These are phyloP conservation scores for Cucurbitaria berberidis DNA, from an alignment of 2,329 filamentous ascomycete species.

Conservation along the genomic window DNA sequence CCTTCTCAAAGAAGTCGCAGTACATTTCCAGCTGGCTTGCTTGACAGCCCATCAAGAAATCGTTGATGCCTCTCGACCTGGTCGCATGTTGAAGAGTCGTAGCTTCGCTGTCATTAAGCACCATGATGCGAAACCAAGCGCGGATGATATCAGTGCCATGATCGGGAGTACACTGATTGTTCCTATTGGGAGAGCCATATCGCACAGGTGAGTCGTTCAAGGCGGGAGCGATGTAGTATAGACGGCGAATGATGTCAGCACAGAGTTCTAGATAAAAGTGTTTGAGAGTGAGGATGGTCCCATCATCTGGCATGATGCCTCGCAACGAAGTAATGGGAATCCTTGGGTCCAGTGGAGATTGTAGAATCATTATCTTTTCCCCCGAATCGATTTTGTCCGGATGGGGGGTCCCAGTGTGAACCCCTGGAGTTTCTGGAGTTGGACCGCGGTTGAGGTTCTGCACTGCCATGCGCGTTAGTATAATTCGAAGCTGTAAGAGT, in stretches of 20 bases:
- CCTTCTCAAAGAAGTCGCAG: constrained; percentile 40
- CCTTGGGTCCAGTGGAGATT: constrained; percentile 16
- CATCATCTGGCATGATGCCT: constrained; percentile 23
- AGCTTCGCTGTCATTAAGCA: constrained; percentile 38
- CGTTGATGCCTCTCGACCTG: constrained; percentile 27
- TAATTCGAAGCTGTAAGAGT: background rate
- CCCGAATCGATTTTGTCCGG: background rate
- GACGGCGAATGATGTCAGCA: constrained; percentile 13
- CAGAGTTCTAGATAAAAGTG: constrained; percentile 25
- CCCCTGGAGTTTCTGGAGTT: constrained; percentile 10
- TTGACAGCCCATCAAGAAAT: constrained; percentile 29
- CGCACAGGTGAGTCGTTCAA: constrained; percentile 11
- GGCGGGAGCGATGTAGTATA: constrained; percentile 16
- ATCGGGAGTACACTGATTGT: constrained; percentile 8
- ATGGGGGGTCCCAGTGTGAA: background rate
- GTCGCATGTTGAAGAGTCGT: constrained; percentile 29
- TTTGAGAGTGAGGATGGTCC: constrained; percentile 23
- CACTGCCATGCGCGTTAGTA: constrained; percentile 5
- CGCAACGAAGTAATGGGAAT: constrained; percentile 20
- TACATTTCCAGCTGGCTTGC: constrained; percentile 37
- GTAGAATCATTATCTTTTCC: constrained; percentile 17
- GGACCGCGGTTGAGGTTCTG: constrained; percentile 12
- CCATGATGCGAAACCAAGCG: constrained; percentile 40
- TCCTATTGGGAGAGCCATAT: background rate
- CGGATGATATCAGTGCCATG: constrained; percentile 32